These are phyloP conservation scores for Amanita brunnescens DNA, from an alignment of 768 basidiomycete species.

Conservation along the genomic window DNA sequence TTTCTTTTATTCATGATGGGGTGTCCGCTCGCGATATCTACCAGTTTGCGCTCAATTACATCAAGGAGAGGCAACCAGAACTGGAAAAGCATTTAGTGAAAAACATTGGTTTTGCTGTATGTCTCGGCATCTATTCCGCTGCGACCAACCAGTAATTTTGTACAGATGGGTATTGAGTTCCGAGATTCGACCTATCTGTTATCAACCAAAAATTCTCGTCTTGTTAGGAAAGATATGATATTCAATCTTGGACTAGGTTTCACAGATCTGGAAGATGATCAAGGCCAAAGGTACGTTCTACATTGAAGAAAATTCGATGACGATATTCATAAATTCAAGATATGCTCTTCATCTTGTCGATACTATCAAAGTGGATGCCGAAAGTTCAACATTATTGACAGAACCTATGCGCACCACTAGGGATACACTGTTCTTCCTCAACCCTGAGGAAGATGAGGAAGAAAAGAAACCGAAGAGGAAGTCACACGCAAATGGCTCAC, in stretches of 20 bases:
- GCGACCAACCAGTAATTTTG: slow-evolving; percentile 1
- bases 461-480: slow-evolving; percentile 53
- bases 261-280: slow-evolving; percentile 66
- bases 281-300: slow-evolving; percentile 60
- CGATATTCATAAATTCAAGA: slow-evolving; percentile 29
- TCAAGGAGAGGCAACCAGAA: slow-evolving; percentile 73
- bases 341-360: slow-evolving; percentile 87
- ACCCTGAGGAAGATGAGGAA: slow-evolving; percentile 51
- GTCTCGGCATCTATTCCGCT: slow-evolving; percentile 15
- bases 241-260: slow-evolving; percentile 83
- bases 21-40: slow-evolving; percentile 74
- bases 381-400: slow-evolving; percentile 63
- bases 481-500: slow-evolving; percentile 54
- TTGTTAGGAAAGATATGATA: slow-evolving; percentile 73
- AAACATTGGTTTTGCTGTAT: slow-evolving; percentile 82
- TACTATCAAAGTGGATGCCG: slow-evolving; percentile 69
- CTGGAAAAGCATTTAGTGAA: slow-evolving; percentile 82
- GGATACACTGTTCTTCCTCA: slow-evolving; percentile 83
- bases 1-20: slow-evolving; percentile 74
- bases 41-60: slow-evolving; percentile 56
- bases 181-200: slow-evolving; percentile 82
- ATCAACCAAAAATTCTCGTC: slow-evolving; percentile 68
- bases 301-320: neutral
- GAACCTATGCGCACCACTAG: slow-evolving; percentile 79
- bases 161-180: slow-evolving; percentile 91